A percentile compares a stretch with the other conserved stretches of the same genome.
Evolutionary conservation across 331 rosid species (phyloP).

Genomic region (Telfairia occidentalis): DNA sequence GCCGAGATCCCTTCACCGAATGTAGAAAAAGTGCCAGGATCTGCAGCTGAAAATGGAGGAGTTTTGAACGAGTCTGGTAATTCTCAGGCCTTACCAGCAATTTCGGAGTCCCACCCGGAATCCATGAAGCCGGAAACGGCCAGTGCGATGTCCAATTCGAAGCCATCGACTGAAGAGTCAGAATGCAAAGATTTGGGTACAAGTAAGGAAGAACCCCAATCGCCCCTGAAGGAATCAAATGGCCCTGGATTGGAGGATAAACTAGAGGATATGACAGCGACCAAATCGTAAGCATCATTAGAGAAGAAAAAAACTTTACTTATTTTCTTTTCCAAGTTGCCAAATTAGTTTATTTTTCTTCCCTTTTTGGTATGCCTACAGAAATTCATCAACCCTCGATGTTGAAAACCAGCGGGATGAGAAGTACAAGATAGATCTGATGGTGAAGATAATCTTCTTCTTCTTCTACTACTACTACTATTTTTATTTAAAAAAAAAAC

Average conservation of each 20-base stretch:
- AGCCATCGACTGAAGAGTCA: slow-evolving; percentile 34
- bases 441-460: slow-evolving; percentile 37
- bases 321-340: slow-evolving; percentile 3
- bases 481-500: not conserved
- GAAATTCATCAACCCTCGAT: slow-evolving; percentile 35
- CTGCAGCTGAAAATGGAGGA: slow-evolving; percentile 43
- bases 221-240: slow-evolving; percentile 60
- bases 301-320: not conserved
- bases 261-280: slow-evolving; percentile 45
- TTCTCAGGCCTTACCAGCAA: slow-evolving; percentile 19
- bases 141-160: slow-evolving; percentile 26
- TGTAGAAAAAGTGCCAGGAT: slow-evolving; percentile 43
- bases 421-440: slow-evolving; percentile 83
- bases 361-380: slow-evolving; percentile 15
- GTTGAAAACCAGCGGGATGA: slow-evolving; percentile 58
- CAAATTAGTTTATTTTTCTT: slow-evolving; percentile 6
- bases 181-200: slow-evolving; percentile 36
- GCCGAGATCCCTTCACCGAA: slow-evolving; percentile 31
- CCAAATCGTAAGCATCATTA: slow-evolving; percentile 62
- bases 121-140: slow-evolving; percentile 33
- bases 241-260: slow-evolving; percentile 41
- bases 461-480: not conserved
- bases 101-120: slow-evolving; percentile 36
- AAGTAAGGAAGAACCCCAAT: slow-evolving; percentile 51
- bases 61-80: slow-evolving; percentile 19